Evolutionary conservation across 2,329 filamentous ascomycete species (phyloP).

Genomic region (Aspergillus sp.): DNA sequence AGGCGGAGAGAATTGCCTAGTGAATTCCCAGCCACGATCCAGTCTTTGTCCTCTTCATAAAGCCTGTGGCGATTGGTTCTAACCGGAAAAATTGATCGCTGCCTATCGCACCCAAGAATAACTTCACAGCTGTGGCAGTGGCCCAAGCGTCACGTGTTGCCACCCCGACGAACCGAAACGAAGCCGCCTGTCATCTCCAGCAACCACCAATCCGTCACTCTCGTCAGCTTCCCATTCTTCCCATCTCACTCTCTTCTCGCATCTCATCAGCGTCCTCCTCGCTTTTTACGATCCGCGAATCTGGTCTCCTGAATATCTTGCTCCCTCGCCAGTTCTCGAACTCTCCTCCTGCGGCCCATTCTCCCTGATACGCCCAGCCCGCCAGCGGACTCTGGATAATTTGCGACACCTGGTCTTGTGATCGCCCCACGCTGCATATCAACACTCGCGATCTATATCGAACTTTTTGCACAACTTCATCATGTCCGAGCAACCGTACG

Average conservation of each 20-base stretch:
- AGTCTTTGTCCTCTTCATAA: constrained; percentile 4
- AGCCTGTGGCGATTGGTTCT: constrained; percentile 1
- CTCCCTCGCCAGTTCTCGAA: not conserved
- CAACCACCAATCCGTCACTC: constrained; percentile 25
- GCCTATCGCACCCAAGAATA: constrained; percentile 9
- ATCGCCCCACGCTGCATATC: constrained; percentile 18
- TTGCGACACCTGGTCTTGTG: constrained; percentile 18
- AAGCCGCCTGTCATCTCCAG: constrained; percentile 25
- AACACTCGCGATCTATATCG: constrained; percentile 3
- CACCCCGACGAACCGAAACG: constrained; percentile 27
- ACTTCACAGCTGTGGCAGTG: constrained; percentile 7
- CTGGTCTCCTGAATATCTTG: not conserved
- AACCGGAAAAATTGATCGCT: constrained; percentile 7
- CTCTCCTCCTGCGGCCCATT: constrained; percentile 4
- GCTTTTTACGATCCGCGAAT: constrained; percentile 1
- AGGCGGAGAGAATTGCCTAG: not conserved
- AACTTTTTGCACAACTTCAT: constrained; percentile 24
- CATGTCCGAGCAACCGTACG: constrained; percentile 71
- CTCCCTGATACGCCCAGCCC: constrained; percentile 6
- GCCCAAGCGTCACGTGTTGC: constrained; percentile 23
- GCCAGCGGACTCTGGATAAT: constrained; percentile 13
- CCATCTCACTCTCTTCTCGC: constrained; percentile 5
- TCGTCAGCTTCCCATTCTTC: constrained; percentile 23
- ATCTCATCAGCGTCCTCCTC: constrained; percentile 9
- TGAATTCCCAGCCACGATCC: not conserved